Base-by-base conservation (phyloP, 106 monocot genomes). In the Dendrobium nobile region DNA sequence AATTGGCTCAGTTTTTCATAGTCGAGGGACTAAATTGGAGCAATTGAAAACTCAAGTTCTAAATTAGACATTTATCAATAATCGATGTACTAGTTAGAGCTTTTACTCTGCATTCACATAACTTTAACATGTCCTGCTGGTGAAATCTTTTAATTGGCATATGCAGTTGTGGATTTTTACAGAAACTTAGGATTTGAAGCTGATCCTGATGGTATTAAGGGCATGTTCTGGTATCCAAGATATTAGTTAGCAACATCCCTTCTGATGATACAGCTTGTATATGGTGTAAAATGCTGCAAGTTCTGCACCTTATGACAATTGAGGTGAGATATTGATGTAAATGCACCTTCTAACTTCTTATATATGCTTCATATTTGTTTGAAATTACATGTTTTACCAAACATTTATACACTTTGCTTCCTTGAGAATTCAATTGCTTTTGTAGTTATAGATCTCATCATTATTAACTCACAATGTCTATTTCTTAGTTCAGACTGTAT, bases 191-290 rank as follows among this genome's bases (percentile, higher is more conserved):
- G 98, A 44, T 99, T 99, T 81, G 93, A 99, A 84, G 89, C 92
- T 79, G 98, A 99, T 67, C 98, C 98, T 41, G 93, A 95, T 82
- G 98, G 98, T 59, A 93, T 99, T 79, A 93, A 95, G 80, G 98
- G 98, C 82, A 99, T 99, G 98, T 99, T 99, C 83, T 99, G 98
- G 98, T 92, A 93, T 86, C 89, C 94, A 27, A 88, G 82, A 76
- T 86, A 82, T 19, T 89, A 88, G 44, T 24, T 87, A 87, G 55
- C 42, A 48, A 9, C 43, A 20, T 40, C 74, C 7, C 43, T 43
- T 1, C 1, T 75, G n/a, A 44, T 75, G 43, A 8, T 31, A 7
- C 74, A 75, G 43, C 15, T 75, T 72, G 64, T 65, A 65, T 22
- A 26, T 65, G 26, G 24, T 26, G 64, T 65, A 24, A 65, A 65